phyloP scores from a whole-genome alignment of 2,329 filamentous ascomycete genomes.

The Trichoderma sp. region DNA sequence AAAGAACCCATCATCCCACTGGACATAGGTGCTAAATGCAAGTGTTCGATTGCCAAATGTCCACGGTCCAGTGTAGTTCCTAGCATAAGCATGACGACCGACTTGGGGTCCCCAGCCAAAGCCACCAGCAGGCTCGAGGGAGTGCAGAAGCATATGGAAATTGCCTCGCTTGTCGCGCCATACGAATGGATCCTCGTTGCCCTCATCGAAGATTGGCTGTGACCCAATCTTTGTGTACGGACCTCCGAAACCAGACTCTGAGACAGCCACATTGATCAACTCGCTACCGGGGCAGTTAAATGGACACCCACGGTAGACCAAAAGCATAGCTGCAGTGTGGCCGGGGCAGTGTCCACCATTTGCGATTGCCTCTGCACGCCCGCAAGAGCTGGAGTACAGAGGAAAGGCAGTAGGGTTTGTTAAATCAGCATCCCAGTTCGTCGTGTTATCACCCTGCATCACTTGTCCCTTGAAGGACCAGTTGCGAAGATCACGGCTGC shows the following conservation, averaged over 20 bases:
- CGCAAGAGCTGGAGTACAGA: constrained; percentile 23
- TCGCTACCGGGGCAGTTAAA: constrained; percentile 22
- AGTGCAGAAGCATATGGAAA: constrained; percentile 34
- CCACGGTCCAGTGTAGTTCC: constrained; percentile 30
- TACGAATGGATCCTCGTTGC: constrained; percentile 33
- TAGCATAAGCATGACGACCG: constrained; percentile 30
- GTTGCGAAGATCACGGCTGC: constrained; percentile 22
- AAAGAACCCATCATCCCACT: constrained; percentile 43
- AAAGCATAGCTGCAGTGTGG: constrained; percentile 21
- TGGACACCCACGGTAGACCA: constrained; percentile 25
- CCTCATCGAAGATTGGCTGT: constrained; percentile 22
- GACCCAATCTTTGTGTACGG: constrained; percentile 22
- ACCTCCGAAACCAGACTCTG: constrained; percentile 18
- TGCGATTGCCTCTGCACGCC: not conserved
- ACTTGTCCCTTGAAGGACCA: constrained; percentile 23
- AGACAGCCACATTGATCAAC: constrained; percentile 24
- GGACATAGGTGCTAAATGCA: constrained; percentile 30
- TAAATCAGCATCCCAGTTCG: constrained; percentile 27
- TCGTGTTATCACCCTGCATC: constrained; percentile 21
- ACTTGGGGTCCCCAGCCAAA: constrained; percentile 29
- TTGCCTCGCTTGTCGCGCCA: constrained; percentile 35
- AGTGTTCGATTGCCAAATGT: constrained; percentile 28
- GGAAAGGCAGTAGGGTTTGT: constrained; percentile 44
- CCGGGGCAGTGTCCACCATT: not conserved
- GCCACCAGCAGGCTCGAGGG: constrained; percentile 28